phyloP scores from a whole-genome alignment of 116 monocot genomes.

The Iris pallida region DNA sequence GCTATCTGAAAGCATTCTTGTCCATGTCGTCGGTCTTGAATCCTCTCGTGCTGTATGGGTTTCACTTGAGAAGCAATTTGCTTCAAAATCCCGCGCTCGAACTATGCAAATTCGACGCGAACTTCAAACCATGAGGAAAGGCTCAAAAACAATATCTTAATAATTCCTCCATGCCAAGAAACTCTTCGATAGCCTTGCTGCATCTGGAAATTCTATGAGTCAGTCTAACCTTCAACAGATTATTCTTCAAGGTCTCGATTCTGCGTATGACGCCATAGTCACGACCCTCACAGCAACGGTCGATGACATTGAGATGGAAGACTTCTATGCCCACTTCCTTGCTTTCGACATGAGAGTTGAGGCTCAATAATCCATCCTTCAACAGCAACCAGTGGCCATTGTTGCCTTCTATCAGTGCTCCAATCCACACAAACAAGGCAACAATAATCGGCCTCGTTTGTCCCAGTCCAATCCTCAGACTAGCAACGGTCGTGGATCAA shows the following conservation, averaged over 20 bases:
- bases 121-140: no score
- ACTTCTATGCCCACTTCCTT: neutral
- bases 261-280: slow-evolving; percentile 1
- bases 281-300: neutral
- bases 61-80: no score
- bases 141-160: no score
- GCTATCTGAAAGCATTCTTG: neutral
- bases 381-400: neutral
- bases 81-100: no score
- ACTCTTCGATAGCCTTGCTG: no score
- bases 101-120: no score
- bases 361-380: neutral
- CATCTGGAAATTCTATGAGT: neutral
- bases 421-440: neutral
- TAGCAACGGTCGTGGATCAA: no score
- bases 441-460: neutral
- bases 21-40: neutral
- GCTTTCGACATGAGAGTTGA: neutral
- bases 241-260: neutral
- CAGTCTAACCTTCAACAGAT: neutral
- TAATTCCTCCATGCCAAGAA: no score
- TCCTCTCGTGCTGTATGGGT: neutral
- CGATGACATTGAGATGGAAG: neutral
- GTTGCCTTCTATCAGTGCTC: neutral
- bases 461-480: neutral